Evolutionary conservation across 768 basidiomycete species (phyloP), one percentile per base, ranked within the genome.

Genomic region (Aureoboletus auriporus): DNA sequence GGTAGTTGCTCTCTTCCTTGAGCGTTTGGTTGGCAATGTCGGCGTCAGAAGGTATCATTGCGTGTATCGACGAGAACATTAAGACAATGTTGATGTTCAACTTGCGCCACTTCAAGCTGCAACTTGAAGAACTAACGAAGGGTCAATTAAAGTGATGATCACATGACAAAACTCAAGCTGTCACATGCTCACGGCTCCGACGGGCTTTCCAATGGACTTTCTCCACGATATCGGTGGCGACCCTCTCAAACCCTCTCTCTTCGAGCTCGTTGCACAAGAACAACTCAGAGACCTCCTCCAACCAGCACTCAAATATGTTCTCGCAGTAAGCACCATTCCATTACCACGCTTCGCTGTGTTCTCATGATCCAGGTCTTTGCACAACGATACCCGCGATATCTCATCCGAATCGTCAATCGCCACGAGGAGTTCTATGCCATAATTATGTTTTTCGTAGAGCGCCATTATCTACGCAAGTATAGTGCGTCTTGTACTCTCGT

Each of bases 401-500:
- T 98, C 28, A 70, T 99, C 37, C 83, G 85, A 14, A 75, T 98
- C 45, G 90, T 96, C 13, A 97, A 98, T 66, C 74, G 83, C 29
- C 96, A 99, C 73, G 96, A 99, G 66, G 94, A 97, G 65, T 91
- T 96, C 67, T 98, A 96, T 59, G 89, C 93, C 1, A 55, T 78
- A 12, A 74, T 95, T 53, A 90, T 98, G 85, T 70, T 94, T 46
- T 76, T 93, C 48, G 85, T 98, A 14, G 96, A 99, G 70, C 75
- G 84, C 13, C 84, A 95, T 70, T 94, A 96, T 68, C 83, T 99
- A 47, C 80, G 79, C 52, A 87, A 83, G 63, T 83, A 94, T 59
- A 82, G 94, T 93, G 53, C 50, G 85, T 66, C 43, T 54, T 39
- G 6, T 38, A 2, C 11, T 11, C 29, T 37, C 17, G 33, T 5